Percentiles rank a stretch among this genome's conserved stretches.
Evolutionary conservation across 805 yeast species (phyloP).

Genomic region (Saccharomycopsis lassenensis): DNA sequence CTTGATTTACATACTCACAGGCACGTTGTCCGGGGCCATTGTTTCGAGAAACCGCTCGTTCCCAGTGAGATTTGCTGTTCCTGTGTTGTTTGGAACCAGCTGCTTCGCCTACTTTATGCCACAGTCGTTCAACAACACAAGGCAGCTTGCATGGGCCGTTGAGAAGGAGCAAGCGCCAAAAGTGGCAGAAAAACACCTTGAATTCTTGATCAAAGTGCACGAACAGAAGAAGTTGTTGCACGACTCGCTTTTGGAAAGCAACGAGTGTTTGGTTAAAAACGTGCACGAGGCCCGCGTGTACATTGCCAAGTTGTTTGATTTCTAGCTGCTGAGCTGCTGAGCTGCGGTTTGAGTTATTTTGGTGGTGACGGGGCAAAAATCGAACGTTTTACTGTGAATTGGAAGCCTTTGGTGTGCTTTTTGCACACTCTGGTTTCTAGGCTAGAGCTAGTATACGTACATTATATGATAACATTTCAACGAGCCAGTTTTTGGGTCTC

Average conservation of each 20-base stretch:
- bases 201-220: slow-evolving; percentile 19
- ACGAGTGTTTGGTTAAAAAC: slow-evolving; percentile 5
- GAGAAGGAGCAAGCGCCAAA: slow-evolving; percentile 32
- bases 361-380: no score
- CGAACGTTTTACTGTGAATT: no score
- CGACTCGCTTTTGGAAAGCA: slow-evolving; percentile 1
- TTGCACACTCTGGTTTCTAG: no score
- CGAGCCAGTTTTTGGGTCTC: no score
- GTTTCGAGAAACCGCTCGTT: slow-evolving; percentile 36
- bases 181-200: slow-evolving; percentile 22
- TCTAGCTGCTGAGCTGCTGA: no score
- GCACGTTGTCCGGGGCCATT: slow-evolving; percentile 47
- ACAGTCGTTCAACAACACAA: slow-evolving; percentile 29
- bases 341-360: no score
- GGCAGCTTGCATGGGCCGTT: slow-evolving; percentile 21
- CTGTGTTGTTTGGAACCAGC: slow-evolving; percentile 37
- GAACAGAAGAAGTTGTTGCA: slow-evolving; percentile 4
- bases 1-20: slow-evolving; percentile 42
- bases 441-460: no score
- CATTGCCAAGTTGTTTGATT: slow-evolving; percentile 7
- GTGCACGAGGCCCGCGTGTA: slow-evolving; percentile 11
- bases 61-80: slow-evolving; percentile 41
- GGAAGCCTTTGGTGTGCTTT: no score
- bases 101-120: slow-evolving; percentile 42
- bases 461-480: no score